Percentiles rank a stretch among this genome's conserved stretches.
Evolutionary conservation across 2,329 filamentous ascomycete species (phyloP).

Genomic region (Colletotrichum tofieldiae): DNA sequence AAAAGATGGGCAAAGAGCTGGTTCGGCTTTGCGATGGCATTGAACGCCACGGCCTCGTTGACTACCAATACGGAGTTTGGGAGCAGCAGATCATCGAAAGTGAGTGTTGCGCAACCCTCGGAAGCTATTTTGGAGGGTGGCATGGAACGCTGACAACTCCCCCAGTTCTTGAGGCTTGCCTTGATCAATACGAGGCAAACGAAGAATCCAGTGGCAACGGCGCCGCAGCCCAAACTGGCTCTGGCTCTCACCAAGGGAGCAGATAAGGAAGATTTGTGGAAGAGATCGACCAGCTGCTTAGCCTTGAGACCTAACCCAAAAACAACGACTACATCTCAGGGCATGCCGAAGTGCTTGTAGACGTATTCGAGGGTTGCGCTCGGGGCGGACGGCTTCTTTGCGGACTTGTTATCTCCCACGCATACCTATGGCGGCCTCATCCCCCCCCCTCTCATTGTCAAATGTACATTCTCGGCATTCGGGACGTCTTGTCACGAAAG

Average conservation of each 20-base stretch:
- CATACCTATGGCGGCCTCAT: constrained; percentile 14
- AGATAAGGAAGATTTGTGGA: constrained; percentile 25
- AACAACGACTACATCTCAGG: constrained; percentile 13
- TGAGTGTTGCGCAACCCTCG: constrained; percentile 63
- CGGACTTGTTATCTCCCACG: constrained; percentile 9
- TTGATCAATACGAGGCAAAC: constrained; percentile 62
- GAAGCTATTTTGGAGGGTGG: neutral
- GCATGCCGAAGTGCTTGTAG: constrained; percentile 19
- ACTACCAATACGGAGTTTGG: constrained; percentile 97
- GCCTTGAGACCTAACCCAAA: constrained; percentile 16
- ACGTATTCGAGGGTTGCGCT: constrained; percentile 14
- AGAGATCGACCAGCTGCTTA: neutral
- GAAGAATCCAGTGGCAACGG: constrained; percentile 54
- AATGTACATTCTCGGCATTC: constrained; percentile 38
- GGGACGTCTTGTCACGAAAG: constrained; percentile 20
- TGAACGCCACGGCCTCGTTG: constrained; percentile 93
- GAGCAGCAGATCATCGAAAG: constrained; percentile 91
- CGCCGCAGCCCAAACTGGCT: constrained; percentile 40
- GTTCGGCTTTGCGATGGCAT: constrained; percentile 87
- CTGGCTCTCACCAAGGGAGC: constrained; percentile 38
- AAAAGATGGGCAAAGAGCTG: constrained; percentile 86
- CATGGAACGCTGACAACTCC: constrained; percentile 25
- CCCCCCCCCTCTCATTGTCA: neutral
- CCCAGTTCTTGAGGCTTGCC: constrained; percentile 56
- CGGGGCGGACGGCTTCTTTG: constrained; percentile 20